Evolutionary conservation across 73 alveolate species (phyloP).

Genomic region (Durusdinium trenchii): DNA sequence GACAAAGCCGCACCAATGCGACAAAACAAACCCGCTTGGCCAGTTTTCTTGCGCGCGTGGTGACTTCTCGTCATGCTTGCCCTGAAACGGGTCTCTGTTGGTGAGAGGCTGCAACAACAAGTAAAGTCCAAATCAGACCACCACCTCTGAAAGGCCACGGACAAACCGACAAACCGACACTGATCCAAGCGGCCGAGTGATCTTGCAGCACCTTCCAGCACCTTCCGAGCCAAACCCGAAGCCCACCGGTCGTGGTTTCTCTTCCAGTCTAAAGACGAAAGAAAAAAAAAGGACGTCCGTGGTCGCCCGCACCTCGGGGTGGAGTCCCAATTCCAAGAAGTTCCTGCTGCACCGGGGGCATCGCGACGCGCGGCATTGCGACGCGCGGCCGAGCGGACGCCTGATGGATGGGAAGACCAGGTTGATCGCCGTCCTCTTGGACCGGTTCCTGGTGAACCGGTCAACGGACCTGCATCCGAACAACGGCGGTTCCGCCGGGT

Average conservation of each 20-base stretch:
- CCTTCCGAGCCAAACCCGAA: not conserved
- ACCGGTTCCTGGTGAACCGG: too few species aligned
- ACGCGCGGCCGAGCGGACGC: not conserved
- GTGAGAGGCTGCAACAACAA: too few species aligned
- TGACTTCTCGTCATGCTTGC: too few species aligned
- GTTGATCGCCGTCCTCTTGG: conserved; percentile 31
- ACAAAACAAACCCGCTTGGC: too few species aligned
- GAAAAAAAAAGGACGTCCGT: not conserved
- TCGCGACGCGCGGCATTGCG: not conserved
- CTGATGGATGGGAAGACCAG: conserved; percentile 51
- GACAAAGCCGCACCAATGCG: not conserved
- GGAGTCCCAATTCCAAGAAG: conserved; percentile 69
- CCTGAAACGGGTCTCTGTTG: too few species aligned
- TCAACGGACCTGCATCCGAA: too few species aligned
- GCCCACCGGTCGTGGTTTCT: too few species aligned
- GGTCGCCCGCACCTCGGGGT: conserved; percentile 59
- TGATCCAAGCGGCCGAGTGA: conserved; percentile 16
- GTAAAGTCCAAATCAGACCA: too few species aligned
- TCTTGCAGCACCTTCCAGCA: conserved; percentile 45
- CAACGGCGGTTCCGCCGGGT: too few species aligned
- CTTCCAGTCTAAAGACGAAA: not conserved
- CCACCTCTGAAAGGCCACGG: too few species aligned
- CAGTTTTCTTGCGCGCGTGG: too few species aligned
- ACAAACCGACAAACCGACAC: too few species aligned
- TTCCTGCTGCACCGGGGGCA: not conserved